A percentile compares a stretch with the other conserved stretches of the same genome.
Evolutionary conservation across 2,329 filamentous ascomycete species (phyloP).

Genomic region (Venturiaceae sp.): DNA sequence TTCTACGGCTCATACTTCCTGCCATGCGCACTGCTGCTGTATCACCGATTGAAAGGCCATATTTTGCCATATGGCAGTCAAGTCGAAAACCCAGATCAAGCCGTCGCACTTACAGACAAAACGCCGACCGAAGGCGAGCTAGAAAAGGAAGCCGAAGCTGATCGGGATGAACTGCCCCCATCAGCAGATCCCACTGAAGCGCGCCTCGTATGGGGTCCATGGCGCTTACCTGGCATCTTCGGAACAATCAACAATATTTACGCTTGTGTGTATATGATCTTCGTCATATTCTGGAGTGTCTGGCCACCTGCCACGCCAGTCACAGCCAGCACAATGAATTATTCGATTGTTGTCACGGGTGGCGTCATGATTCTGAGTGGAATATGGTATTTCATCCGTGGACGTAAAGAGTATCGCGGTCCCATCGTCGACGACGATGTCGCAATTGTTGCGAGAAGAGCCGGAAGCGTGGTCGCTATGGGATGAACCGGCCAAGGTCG

Average conservation of each 20-base stretch:
- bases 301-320: constrained; percentile 31
- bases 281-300: constrained; percentile 49
- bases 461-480: constrained; percentile 11
- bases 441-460: constrained; percentile 13
- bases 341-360: constrained; percentile 27
- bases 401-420: constrained; percentile 25
- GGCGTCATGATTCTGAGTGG: constrained; percentile 26
- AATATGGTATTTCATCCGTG: constrained; percentile 25
- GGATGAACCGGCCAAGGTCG: no score
- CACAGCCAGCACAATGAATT: constrained; percentile 31
- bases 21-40: constrained; percentile 29
- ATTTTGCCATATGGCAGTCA: constrained; percentile 28
- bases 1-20: constrained; percentile 36
- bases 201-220: constrained; percentile 44
- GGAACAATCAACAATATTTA: constrained; percentile 47
- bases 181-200: constrained; percentile 13
- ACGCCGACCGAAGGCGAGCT: not conserved
- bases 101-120: not conserved
- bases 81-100: constrained; percentile 11
- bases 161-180: not conserved
- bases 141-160: not conserved
- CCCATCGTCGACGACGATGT: constrained; percentile 26
- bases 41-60: constrained; percentile 28
- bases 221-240: constrained; percentile 39
- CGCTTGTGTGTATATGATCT: constrained; percentile 42